Percentiles rank a stretch among this genome's conserved stretches.
Evolutionary conservation across 129 eudicot species (phyloP).

Genomic region (Logfia minima): DNA sequence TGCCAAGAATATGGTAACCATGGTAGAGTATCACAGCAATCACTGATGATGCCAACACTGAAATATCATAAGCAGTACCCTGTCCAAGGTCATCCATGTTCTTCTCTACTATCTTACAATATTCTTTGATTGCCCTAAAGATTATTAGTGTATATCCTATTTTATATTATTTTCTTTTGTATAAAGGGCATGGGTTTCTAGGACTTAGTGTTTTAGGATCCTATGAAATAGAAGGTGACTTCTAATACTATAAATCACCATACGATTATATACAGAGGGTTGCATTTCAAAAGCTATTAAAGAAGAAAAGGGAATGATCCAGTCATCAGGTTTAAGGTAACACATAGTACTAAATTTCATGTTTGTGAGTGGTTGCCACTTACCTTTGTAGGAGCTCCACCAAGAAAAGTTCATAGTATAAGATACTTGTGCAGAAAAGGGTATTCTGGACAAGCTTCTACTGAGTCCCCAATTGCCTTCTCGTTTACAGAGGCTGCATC

Average conservation of each 20-base stretch:
- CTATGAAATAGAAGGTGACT: neutral
- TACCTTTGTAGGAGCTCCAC: conserved; percentile 9
- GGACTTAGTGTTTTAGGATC: neutral
- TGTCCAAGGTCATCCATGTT: conserved; percentile 48
- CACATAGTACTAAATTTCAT: neutral
- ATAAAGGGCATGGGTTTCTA: neutral
- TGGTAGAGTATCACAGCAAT: conserved; percentile 42
- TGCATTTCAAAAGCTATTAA: conserved; percentile 37
- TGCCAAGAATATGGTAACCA: conserved; percentile 46
- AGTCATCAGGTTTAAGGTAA: conserved; percentile 43
- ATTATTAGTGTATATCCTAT: neutral
- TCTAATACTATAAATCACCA: conserved; percentile 6
- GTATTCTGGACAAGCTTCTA: conserved; percentile 32
- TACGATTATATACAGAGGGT: conserved; percentile 11
- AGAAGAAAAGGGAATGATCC: conserved; percentile 25
- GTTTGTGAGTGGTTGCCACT: neutral
- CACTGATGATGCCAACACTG: conserved; percentile 41
- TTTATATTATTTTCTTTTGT: neutral
- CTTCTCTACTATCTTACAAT: neutral
- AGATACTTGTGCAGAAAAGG: conserved; percentile 41
- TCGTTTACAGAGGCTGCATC: conserved; percentile 45
- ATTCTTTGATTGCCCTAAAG: neutral
- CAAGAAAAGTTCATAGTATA: conserved; percentile 19
- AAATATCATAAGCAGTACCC: conserved; percentile 57
- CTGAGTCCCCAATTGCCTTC: conserved; percentile 38